Conservation (phyloP, 805 yeast species). For the Candida incommunis region DNA sequence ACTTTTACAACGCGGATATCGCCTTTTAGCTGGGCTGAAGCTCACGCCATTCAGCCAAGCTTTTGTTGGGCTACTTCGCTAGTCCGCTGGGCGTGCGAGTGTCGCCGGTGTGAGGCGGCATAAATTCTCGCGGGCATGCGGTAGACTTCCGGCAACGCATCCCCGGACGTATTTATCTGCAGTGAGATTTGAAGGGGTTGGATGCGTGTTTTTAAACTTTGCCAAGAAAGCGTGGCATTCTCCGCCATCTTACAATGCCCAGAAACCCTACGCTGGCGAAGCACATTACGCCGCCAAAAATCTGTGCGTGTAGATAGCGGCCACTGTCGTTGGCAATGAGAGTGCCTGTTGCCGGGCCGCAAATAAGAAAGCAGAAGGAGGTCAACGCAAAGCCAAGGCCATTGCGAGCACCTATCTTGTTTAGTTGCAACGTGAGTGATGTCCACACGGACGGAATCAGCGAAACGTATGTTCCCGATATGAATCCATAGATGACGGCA, state of each 20-base stretch:
- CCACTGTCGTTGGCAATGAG: background rate
- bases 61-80: too few species aligned
- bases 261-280: background rate
- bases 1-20: too few species aligned
- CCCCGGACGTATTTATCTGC: too few species aligned
- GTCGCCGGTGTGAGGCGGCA: too few species aligned
- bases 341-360: background rate
- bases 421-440: slow-evolving; percentile 14
- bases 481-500: slow-evolving; percentile 19
- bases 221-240: background rate
- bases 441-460: slow-evolving; percentile 21
- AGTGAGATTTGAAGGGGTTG: too few species aligned
- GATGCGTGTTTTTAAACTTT: too few species aligned
- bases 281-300: background rate
- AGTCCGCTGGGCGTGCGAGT: too few species aligned
- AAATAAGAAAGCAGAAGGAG: slow-evolving; percentile 21
- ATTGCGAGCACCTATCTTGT: slow-evolving; percentile 15
- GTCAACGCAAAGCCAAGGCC: slow-evolving; percentile 39
- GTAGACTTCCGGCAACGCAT: too few species aligned
- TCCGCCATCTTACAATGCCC: background rate
- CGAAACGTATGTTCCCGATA: slow-evolving; percentile 20
- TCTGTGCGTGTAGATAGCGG: background rate
- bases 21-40: too few species aligned
- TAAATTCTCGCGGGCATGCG: too few species aligned
- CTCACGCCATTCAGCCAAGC: too few species aligned